Evolutionary conservation across 805 yeast genomes (phyloP).

Genomic region (Zygoascus bituminiphila): DNA sequence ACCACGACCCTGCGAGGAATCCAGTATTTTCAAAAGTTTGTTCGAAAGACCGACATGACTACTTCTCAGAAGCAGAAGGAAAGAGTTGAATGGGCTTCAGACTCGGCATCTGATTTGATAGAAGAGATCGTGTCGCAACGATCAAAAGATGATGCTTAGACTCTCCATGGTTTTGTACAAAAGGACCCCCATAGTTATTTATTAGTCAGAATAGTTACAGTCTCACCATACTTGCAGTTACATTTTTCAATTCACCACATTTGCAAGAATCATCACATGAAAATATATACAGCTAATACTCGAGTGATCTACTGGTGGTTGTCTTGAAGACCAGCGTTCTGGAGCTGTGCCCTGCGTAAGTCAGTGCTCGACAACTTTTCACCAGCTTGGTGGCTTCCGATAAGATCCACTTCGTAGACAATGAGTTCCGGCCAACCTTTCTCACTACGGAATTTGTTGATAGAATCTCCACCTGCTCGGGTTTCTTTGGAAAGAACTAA

Average conservation of each 20-base stretch:
- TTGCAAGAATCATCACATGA: too few relatives aligned
- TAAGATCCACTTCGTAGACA: slow-evolving; percentile 49
- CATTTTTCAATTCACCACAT: too few relatives aligned
- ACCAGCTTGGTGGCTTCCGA: slow-evolving; percentile 53
- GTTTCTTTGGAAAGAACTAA: slow-evolving; percentile 80
- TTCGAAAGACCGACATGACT: slow-evolving; percentile 21
- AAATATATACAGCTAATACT: not conserved
- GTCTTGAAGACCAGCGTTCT: slow-evolving; percentile 3
- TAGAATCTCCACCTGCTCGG: slow-evolving; percentile 57
- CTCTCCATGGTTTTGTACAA: too few relatives aligned
- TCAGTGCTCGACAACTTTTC: slow-evolving; percentile 79
- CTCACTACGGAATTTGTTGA: slow-evolving; percentile 56
- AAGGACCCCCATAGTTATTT: not conserved
- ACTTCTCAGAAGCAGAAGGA: slow-evolving; percentile 43
- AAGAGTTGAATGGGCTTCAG: slow-evolving; percentile 63
- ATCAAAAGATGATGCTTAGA: not conserved
- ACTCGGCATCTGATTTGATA: slow-evolving; percentile 44
- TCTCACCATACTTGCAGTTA: too few relatives aligned
- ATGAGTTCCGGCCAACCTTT: slow-evolving; percentile 46
- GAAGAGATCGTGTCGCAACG: slow-evolving; percentile 32
- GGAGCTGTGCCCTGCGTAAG: slow-evolving; percentile 41
- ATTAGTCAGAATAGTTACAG: too few relatives aligned
- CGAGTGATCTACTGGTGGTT: too few relatives aligned
- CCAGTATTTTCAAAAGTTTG: slow-evolving; percentile 42
- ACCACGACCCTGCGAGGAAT: slow-evolving; percentile 57